Evolutionary conservation across 805 yeast genomes (phyloP), one percentile per base, ranked within the genome.

Genomic region (Schwanniomyces sp.): DNA sequence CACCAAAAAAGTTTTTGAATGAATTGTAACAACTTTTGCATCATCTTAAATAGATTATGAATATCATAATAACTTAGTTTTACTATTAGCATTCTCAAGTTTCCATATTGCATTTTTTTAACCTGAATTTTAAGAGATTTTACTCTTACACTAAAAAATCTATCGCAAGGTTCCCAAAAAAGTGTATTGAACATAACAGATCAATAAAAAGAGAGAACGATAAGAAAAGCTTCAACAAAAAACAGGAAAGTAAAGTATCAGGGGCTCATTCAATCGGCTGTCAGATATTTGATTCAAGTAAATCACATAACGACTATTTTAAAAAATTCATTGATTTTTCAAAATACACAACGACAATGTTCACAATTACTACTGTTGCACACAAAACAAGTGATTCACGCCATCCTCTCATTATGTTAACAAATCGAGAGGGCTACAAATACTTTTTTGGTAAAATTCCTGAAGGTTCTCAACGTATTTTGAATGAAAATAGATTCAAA

Each of bases 401-500:
- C 21, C 81, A 79, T 52, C 88, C 91, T 0, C 65, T 82, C 27
- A 60, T 85, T 11, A 64, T 81, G 57, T 63, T 86, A 40, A 66
- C 75, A 14, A 74, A 78, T 41, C 58, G 70, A 30, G 74, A 72
- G 14, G 88, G 89, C 4, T 64, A 67, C 44, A 63, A 79, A 48
- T 87, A 82, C 55, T 65, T 91, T 40, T 78, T 92, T 59, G 99
- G 98, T 2, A 82, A 84, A 46, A 65, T 88, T 3, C 81, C 92
- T 3, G 97, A 91, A 62, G 98, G 98, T 3, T 69, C 89, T 0
- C 99, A 92, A 63, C 71, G 99, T 57, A 69, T 80, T 3, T 66
- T 89, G 44, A 79, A 80, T 49, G 90, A 86, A 52, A 74, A 79
- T 52, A 80, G 81, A 40, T 61, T 84, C 24, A 74, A 77, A 40